phyloP scores from a whole-genome alignment of 192 early-diverging fungal species.

The Mortierella hygrophila region DNA sequence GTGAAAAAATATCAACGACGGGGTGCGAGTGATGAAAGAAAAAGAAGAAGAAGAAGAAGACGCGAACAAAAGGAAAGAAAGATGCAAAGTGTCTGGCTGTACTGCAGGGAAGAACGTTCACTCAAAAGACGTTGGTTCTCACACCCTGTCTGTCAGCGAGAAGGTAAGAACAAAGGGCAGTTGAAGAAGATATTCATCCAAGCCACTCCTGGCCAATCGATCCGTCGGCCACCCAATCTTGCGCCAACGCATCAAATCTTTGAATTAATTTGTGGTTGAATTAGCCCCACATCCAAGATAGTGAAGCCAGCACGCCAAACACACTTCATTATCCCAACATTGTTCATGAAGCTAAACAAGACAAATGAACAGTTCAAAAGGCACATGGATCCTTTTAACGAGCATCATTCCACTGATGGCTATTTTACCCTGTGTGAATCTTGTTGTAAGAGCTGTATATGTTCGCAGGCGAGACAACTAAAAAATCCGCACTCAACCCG shows the following conservation, averaged over 20 bases:
- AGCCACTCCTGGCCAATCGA: slow-evolving; percentile 6
- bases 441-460: no score
- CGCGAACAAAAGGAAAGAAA: background rate
- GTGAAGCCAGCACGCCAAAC: no score
- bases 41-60: background rate
- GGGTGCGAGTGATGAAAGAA: background rate
- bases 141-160: background rate
- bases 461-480: no score
- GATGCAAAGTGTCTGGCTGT: background rate
- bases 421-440: no score
- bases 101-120: background rate
- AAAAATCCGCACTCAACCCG: no score
- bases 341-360: background rate
- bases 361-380: no score
- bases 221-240: background rate
- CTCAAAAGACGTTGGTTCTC: background rate
- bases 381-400: no score
- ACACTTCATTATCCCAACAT: background rate
- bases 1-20: background rate
- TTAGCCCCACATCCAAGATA: no score
- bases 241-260: background rate
- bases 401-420: no score
- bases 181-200: slow-evolving; percentile 1
- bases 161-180: background rate
- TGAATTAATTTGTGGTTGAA: background rate